Percentiles rank a stretch among this genome's conserved stretches.
phyloP scores from a whole-genome alignment of 345 rosid genomes.

The Arabidopsis arenosa region DNA sequence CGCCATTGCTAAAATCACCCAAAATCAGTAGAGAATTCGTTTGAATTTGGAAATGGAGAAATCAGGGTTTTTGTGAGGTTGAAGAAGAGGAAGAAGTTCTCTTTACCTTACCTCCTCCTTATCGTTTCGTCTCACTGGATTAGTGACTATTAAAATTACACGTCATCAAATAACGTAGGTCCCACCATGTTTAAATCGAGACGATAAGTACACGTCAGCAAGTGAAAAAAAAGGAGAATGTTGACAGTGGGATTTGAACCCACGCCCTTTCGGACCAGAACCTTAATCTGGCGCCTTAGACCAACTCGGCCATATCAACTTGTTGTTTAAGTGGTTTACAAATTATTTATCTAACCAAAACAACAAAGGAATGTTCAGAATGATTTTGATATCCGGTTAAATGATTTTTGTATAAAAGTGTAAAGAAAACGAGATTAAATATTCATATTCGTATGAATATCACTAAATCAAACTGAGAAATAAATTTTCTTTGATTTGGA shows the following conservation, averaged over 20 bases:
- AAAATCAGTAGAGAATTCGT: slow-evolving; percentile 7
- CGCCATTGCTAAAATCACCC: slow-evolving; percentile 43
- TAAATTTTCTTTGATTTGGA: too few species aligned
- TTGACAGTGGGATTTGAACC: slow-evolving; percentile 98
- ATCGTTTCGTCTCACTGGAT: slow-evolving; percentile 34
- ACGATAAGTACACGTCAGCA: slow-evolving; percentile 37
- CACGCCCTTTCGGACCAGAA: slow-evolving; percentile 99
- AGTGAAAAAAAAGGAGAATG: slow-evolving; percentile 19
- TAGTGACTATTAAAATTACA: slow-evolving; percentile 20
- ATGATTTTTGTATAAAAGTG: too few species aligned
- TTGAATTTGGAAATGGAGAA: not conserved
- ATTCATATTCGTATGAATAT: too few species aligned
- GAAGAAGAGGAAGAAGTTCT: too few species aligned
- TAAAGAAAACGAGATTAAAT: too few species aligned
- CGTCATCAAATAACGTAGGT: slow-evolving; percentile 26
- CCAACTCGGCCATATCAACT: slow-evolving; percentile 99
- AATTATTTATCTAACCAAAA: too few species aligned
- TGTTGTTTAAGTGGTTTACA: not conserved
- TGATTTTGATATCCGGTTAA: too few species aligned
- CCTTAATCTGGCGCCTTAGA: slow-evolving; percentile 99
- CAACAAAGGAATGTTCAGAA: too few species aligned
- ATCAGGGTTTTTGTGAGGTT: slow-evolving; percentile 32
- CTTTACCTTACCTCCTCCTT: slow-evolving; percentile 22
- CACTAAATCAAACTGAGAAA: too few species aligned
- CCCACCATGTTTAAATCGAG: not conserved